Evolutionary conservation across 495 filamentous ascomycete species (phyloP), one percentile per base, ranked within the genome.

Genomic region (Darksidea phi): DNA sequence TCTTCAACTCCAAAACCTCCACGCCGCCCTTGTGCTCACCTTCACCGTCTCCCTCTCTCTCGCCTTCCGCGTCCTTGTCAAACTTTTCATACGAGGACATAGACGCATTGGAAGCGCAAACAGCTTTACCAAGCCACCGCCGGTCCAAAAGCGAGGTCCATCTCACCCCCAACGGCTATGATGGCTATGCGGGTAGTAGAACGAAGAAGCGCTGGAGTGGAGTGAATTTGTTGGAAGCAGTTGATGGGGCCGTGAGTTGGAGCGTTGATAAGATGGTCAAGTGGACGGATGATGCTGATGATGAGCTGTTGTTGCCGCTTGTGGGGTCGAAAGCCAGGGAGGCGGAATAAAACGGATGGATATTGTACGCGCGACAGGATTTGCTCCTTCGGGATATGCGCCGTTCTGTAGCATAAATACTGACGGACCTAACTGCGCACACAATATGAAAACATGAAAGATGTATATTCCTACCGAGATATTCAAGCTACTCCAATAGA

Each of bases 281-380:
- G 59, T 67, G 51, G 51, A 64, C 50, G 45, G 56, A 21, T 26
- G 55, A 67, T 36, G 54, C 15, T 20, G 59, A 60, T 13, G 55
- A 60, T 12, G 59, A 37, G 52, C 37, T 52, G 63, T 13, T 67
- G 48, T 58, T 63, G 59, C 54, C 54, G 59, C 53, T 48, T 46
- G 47, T 59, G 36, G 48, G 26, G 17, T 12, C 45, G 42, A 48
- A 21, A 8, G 48, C 1, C n/a, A 23, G 15, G 20, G 48, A 49
- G 51, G 28, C 32, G 18, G 28, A 32, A 4, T 32, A 10, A 32
- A 32, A 32, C 28, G 28, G 4, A 3, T 10, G 3, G 28, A 32
- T 10, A 4, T 4, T 32, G 28, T n/a, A n/a, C n/a, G n/a, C n/a
- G n/a, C n/a, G n/a, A n/a, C n/a, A n/a, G n/a, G n/a, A n/a, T n/a